Evolutionary conservation across 495 filamentous ascomycete genomes (phyloP).

Genomic region (Aspergillus carlsbadensis): DNA sequence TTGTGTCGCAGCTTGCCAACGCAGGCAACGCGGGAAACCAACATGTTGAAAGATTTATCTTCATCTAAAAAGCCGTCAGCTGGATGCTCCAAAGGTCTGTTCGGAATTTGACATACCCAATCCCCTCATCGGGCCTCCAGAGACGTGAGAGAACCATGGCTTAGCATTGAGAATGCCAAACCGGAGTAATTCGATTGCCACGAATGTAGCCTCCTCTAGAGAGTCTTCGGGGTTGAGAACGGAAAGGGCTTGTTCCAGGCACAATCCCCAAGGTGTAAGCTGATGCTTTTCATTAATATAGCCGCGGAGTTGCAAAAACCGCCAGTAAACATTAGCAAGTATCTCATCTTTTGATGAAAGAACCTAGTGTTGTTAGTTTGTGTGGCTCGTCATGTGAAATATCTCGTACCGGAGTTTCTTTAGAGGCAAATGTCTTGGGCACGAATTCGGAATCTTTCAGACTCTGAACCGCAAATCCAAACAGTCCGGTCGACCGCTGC

Average conservation of each 20-base stretch:
- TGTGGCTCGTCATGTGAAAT: neutral
- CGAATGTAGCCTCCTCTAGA: slow-evolving; percentile 63
- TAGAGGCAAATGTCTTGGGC: slow-evolving; percentile 56
- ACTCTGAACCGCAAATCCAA: slow-evolving; percentile 50
- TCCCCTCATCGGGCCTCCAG: slow-evolving; percentile 58
- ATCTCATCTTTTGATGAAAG: slow-evolving; percentile 66
- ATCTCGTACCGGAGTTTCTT: slow-evolving; percentile 34
- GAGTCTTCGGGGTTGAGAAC: slow-evolving; percentile 54
- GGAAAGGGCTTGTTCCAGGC: slow-evolving; percentile 66
- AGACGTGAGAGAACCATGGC: slow-evolving; percentile 55
- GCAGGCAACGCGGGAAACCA: slow-evolving; percentile 82
- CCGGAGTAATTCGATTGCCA: slow-evolving; percentile 78
- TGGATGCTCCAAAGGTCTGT: too few species aligned
- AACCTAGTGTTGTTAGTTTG: slow-evolving; percentile 22
- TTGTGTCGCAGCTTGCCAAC: slow-evolving; percentile 80
- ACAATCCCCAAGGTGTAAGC: slow-evolving; percentile 81
- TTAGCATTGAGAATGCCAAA: slow-evolving; percentile 72
- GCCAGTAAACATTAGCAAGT: slow-evolving; percentile 74
- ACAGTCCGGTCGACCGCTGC: slow-evolving; percentile 32
- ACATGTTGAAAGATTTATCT: slow-evolving; percentile 67
- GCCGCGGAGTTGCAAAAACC: slow-evolving; percentile 83
- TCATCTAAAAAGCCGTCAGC: slow-evolving; percentile 37
- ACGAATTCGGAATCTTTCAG: slow-evolving; percentile 66
- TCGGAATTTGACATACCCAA: slow-evolving; percentile 41
- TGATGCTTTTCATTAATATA: slow-evolving; percentile 80